Evolutionary conservation across 495 filamentous ascomycete genomes (phyloP), one percentile per base, ranked within the genome.

Genomic region (Penicillium parvum): DNA sequence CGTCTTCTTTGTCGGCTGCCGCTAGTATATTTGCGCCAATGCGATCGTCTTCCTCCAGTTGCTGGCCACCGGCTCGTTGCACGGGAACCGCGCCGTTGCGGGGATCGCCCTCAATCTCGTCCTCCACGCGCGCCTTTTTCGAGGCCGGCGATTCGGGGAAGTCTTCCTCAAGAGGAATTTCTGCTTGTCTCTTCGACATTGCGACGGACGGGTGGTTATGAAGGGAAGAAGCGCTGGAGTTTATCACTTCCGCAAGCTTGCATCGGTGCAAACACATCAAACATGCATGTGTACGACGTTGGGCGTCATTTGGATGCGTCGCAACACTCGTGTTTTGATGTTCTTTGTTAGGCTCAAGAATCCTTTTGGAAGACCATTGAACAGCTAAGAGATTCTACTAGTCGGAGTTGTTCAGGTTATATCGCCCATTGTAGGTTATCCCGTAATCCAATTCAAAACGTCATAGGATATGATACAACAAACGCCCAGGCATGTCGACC

Each of bases 181-280:
- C 79, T 37, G 88, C 89, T 45, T 75, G 81, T 66, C 89, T 78
- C 66, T 95, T 94, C 10, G 81, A 70, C 83, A 87, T 88, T 54
- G 49, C 60, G 58, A 55, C 40, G 48, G 39, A 40, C 2, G 42
- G 34, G 35, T 41, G 51, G 40, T 37, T 20, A 37, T 52, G 40
- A 27, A 41, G 16, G 43, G 50, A 42, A 17, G 18, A 43, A 25
- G 18, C 25, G 29, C 8, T 26, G 45, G 29, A 23, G 46, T 43
- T 57, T 40, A 44, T 46, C 36, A 46, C 41, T 34, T 51, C 40
- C 38, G 45, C 37, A 36, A 54, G 43, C 44, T 43, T 30, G 23
- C 18, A 16, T 11, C 2, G 23, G 39, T 71, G 69, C 69, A 72
- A 72, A 71, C 69, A 58, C 16, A 51, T 28, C 68, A 72, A 72